Base-by-base conservation (phyloP, 2,329 filamentous ascomycete species). In the Cladophialophora chaetospira region DNA sequence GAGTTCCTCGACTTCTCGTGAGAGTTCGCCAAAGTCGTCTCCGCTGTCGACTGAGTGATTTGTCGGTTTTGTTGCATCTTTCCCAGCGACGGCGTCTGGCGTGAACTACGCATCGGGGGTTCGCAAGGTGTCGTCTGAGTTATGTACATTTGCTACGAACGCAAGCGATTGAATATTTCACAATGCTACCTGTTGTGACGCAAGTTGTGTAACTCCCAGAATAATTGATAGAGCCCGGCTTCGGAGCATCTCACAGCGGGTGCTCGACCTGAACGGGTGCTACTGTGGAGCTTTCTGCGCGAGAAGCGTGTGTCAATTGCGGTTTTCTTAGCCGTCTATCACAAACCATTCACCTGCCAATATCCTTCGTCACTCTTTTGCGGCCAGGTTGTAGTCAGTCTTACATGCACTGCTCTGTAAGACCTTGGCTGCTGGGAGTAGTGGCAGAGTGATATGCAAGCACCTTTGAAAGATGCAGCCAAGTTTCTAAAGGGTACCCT, bases 401-500 rank as follows among this genome's bases (percentile, higher is more conserved):
- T n/a, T n/a, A n/a, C n/a, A n/a, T n/a, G n/a, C n/a, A n/a, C n/a
- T n/a, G n/a, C n/a, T n/a, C n/a, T n/a, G n/a, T 35, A 35, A 11
- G n/a, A 13, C 26, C 25, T 15, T 46, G 19, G 45, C 38, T 40
- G 13, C 5, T 36, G 40, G 53, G 47, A 21, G 26, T 60, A 33
- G 42, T 45, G 26, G 21, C 29, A 54, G 21, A 13, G 60, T 63
- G 63, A 61, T 53, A 66, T 66, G 64, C 63, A 56, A 45, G 54
- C 61, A 60, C 45, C 57, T 33, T 64, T 72, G 69, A 66, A 61
- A 58, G 46, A 64, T 62, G 52, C 61, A 15, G 53, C 58, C 44
- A 86, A 83, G 74, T 85, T 81, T 71, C 90, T 88, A 87, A 82
- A 86, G 71, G 84, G 85, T 70, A 91, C 88, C 52, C 72, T 92